Conservation (phyloP, 192 early-diverging fungal genomes). For the Coemansia furcata region DNA sequence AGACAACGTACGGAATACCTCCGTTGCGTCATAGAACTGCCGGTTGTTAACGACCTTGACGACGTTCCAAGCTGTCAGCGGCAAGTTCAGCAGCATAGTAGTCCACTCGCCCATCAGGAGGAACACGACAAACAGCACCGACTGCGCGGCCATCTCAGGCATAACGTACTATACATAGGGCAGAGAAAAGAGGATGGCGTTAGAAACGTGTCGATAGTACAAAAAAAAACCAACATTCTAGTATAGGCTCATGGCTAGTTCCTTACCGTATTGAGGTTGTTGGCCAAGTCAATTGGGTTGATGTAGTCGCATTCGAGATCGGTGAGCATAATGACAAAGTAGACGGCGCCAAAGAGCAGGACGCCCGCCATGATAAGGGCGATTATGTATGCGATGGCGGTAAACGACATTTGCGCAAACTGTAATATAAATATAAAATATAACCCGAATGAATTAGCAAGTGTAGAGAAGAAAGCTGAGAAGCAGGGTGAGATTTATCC, state of each 20-base stretch:
- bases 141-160: slow-evolving; percentile 87
- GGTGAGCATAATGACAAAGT: slow-evolving; percentile 84
- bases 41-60: slow-evolving; percentile 80
- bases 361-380: slow-evolving; percentile 88
- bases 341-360: slow-evolving; percentile 93
- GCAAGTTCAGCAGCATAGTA: slow-evolving; percentile 80
- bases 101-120: slow-evolving; percentile 87
- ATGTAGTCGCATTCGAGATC: slow-evolving; percentile 97
- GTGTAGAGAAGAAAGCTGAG: background rate
- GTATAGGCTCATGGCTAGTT: slow-evolving; percentile 3
- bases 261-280: slow-evolving; percentile 87
- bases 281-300: slow-evolving; percentile 98
- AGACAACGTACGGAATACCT: slow-evolving; percentile 93
- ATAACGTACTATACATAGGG: slow-evolving; percentile 76
- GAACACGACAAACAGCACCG: slow-evolving; percentile 78
- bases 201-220: slow-evolving; percentile 4
- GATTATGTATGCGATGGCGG: slow-evolving; percentile 76
- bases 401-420: slow-evolving; percentile 34
- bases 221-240: background rate
- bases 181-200: background rate
- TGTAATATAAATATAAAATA: background rate
- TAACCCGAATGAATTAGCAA: background rate
- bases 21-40: slow-evolving; percentile 97
- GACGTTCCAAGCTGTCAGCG: slow-evolving; percentile 82
- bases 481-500: background rate